Percentiles rank a stretch among this genome's conserved stretches.
phyloP scores from a whole-genome alignment of 2,329 filamentous ascomycete genomes.

The Sporothrix luriei region DNA sequence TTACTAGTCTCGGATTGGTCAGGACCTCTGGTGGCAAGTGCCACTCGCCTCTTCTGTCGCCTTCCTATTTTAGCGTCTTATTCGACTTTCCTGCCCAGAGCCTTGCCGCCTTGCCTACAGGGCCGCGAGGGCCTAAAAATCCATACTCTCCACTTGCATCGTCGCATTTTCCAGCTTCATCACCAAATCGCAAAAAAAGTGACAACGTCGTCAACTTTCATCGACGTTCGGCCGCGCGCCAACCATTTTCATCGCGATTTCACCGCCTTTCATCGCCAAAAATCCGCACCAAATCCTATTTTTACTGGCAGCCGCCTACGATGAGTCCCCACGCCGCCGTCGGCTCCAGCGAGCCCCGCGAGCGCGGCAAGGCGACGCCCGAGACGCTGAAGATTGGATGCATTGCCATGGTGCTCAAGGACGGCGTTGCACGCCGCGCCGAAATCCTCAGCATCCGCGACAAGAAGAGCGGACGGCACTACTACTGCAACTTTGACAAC shows the following conservation, averaged over 20 bases:
- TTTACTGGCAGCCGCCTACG: background rate
- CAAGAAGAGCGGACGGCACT: constrained; percentile 82
- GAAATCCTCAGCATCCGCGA: constrained; percentile 95
- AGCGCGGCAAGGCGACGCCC: constrained; percentile 82
- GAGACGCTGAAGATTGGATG: constrained; percentile 72
- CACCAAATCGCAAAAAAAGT: background rate
- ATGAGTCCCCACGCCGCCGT: constrained; percentile 57
- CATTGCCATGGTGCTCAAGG: constrained; percentile 65
- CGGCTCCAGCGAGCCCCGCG: constrained; percentile 59
- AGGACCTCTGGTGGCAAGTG: background rate
- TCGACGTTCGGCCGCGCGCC: constrained; percentile 26
- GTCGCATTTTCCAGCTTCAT: constrained; percentile 21
- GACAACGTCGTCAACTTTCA: constrained; percentile 9
- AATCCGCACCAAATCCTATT: too few relatives aligned
- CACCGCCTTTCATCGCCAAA: constrained; percentile 26
- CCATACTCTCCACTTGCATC: constrained; percentile 9
- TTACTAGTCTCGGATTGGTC: background rate
- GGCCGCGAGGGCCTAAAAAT: constrained; percentile 1
- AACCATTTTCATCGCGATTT: constrained; percentile 23
- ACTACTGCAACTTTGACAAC: constrained; percentile 97
- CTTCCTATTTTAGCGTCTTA: constrained; percentile 14
- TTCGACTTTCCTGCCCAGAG: background rate
- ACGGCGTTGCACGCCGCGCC: constrained; percentile 84
- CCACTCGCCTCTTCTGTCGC: constrained; percentile 6
- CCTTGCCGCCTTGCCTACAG: constrained; percentile 15